Base-by-base conservation (phyloP, 352 stramenopile genomes). In the Pythium periplocum region DNA sequence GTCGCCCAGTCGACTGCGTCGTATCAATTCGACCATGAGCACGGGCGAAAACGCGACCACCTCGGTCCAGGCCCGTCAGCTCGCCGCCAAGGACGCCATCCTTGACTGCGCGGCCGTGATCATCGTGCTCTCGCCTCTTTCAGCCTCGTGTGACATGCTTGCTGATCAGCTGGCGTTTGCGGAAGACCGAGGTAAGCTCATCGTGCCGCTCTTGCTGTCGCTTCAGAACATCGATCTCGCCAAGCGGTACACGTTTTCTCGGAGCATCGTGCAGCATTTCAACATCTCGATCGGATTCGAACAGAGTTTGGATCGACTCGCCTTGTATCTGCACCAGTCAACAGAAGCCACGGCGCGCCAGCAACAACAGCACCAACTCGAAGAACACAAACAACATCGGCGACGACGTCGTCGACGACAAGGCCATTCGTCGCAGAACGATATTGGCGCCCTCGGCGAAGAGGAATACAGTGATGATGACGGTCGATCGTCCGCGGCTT, bases 181-280 rank as follows among this genome's bases (percentile, higher is more conserved):
- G 0, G 84, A 94, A 54, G 81, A 91, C 51, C 77, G 76, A 12
- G 74, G 70, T 9, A 94, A 90, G 53, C 52, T 86, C 10, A 71
- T 93, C 37, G 61, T 94, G 4, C 84, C 82, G 6, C 56, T 90
- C 36, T 53, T 93, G 51, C 57, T 93, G 38, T 93, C 83, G 44
- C 52, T 89, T 35, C 80, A 91, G 45, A 74, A 69, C 3, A 66
- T 93, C 11, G 80, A 90, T 42, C 47, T 88, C 6, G 83, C 80
- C 32, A 87, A 90, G 54, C 75, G 78, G 7, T 93, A 93, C 60
- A 90, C 83, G 4, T 87, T 93, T 48, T 88, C 80, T 11, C 68
- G 83, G 3, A 87, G 75, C 32, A 59, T 85, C 44, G 61, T 91
- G 32, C 78, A 91, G 42, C 83, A 93, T 45, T 88, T 93, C 51